Base-by-base conservation (phyloP, 805 yeast species). In the Cyberlindnera mrakii region DNA sequence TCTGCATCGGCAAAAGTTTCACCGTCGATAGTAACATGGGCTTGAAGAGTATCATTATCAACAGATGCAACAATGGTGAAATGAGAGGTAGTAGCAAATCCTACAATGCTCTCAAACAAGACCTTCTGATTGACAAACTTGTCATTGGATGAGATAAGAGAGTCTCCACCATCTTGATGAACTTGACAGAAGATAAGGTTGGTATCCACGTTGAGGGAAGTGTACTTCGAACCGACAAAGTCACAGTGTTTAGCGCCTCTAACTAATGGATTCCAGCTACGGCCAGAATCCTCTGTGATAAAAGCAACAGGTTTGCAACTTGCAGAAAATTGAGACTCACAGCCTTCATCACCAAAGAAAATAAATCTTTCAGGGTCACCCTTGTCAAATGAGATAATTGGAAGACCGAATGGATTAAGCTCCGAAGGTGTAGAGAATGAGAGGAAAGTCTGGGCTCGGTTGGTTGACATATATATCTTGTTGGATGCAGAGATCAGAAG, bases 1-100 rank as follows among this genome's bases (percentile, higher is more conserved):
- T 74, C 68, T 0, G 93, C 95, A 43, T 75, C 82, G 0, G 96
- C 93, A 68, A 80, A 93, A 3, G 67, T 71, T 6, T 54, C 46
- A 7, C 98, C 99, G 63, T 93, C 95, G 25, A 79, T 74, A 1
- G 96, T 80, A 0, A 88, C 88, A 50, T 69, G 72, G 0, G 95
- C 90, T 38, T 73, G 72, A 42, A 89, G 64, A 3, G 77, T 67
- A 3, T 68, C 69, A 7, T 70, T 78, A 11, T 67, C 67, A 34
- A 74, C 62, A 1, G 76, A 65, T 1, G 96, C 97, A 41, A 82
- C 87, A 32, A 91, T 75, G 17, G 85, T 68, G 54, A 75, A 91
- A 23, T 77, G 80, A 9, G 84, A 81, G 14, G 83, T 79, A 9
- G 78, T 64, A 9, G 95, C 90, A 54, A 78, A 81, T 0, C 96